Percentiles rank a stretch among this genome's conserved stretches.
These are phyloP conservation scores for Senna tora DNA, from an alignment of 306 rosid genomes.

Conservation along the genomic window DNA sequence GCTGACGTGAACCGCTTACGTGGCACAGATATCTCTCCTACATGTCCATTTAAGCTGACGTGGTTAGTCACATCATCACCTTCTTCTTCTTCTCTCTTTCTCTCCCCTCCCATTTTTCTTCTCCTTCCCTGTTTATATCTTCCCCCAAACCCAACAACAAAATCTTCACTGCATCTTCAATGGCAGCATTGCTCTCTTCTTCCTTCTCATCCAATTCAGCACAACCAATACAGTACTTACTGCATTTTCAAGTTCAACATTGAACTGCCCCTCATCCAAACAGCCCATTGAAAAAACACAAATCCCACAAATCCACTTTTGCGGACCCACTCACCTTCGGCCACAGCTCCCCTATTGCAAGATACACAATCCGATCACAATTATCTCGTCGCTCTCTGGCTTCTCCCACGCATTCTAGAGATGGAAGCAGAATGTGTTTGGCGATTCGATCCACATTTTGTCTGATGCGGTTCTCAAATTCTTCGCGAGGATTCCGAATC, in stretches of 20 bases:
- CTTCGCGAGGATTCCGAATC: slow-evolving; percentile 58
- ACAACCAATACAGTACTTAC: slow-evolving; percentile 45
- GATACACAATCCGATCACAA: slow-evolving; percentile 69
- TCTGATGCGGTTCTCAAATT: slow-evolving; percentile 38
- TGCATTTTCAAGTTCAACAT: slow-evolving; percentile 67
- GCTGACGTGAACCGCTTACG: too few species aligned
- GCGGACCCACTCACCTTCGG: slow-evolving; percentile 73
- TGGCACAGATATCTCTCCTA: too few species aligned
- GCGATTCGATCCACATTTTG: slow-evolving; percentile 57
- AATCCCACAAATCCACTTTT: slow-evolving; percentile 56
- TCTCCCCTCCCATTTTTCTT: too few species aligned
- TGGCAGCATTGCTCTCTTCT: slow-evolving; percentile 52
- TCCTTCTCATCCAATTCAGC: slow-evolving; percentile 41
- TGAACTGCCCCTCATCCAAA: slow-evolving; percentile 71
- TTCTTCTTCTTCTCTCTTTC: too few species aligned
- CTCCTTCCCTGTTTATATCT: slow-evolving; percentile 89
- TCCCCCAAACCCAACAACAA: slow-evolving; percentile 82
- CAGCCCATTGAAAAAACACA: slow-evolving; percentile 86
- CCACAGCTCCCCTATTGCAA: slow-evolving; percentile 76
- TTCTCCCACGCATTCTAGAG: slow-evolving; percentile 83
- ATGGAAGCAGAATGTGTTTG: slow-evolving; percentile 65
- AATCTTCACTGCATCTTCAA: slow-evolving; percentile 85
- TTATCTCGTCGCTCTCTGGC: slow-evolving; percentile 55
- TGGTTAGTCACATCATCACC: too few species aligned
- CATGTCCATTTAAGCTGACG: too few species aligned